Evolutionary conservation across 2,329 filamentous ascomycete genomes (phyloP).

Genomic region (Simplicillium sp.): DNA sequence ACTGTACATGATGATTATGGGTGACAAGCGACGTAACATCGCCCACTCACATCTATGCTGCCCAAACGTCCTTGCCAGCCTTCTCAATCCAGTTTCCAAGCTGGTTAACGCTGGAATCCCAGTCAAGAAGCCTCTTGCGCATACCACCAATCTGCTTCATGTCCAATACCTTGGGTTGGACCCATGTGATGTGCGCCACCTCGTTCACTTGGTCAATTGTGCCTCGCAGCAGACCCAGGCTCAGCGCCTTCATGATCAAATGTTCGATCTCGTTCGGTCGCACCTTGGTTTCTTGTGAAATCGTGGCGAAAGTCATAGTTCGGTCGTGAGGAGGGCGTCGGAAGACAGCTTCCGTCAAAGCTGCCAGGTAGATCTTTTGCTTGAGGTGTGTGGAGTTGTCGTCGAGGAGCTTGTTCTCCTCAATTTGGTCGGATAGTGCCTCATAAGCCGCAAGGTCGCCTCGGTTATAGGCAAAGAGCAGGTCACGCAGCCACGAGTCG

Average conservation of each 20-base stretch:
- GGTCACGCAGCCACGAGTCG: slow-evolving; percentile 81
- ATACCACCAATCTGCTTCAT: slow-evolving; percentile 92
- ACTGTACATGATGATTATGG: background rate
- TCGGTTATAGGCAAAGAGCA: slow-evolving; percentile 97
- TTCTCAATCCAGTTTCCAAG: slow-evolving; percentile 95
- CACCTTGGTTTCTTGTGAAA: slow-evolving; percentile 88
- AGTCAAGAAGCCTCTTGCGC: slow-evolving; percentile 79
- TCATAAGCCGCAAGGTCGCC: slow-evolving; percentile 87
- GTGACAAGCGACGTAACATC: slow-evolving; percentile 5
- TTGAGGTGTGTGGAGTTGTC: slow-evolving; percentile 78
- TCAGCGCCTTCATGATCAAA: slow-evolving; percentile 97
- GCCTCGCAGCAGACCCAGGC: slow-evolving; percentile 77
- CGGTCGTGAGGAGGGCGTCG: slow-evolving; percentile 91
- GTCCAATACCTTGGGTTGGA: slow-evolving; percentile 95
- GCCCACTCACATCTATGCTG: slow-evolving; percentile 42
- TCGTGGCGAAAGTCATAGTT: slow-evolving; percentile 83
- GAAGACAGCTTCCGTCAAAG: slow-evolving; percentile 93
- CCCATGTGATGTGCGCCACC: slow-evolving; percentile 94
- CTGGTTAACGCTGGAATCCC: slow-evolving; percentile 93
- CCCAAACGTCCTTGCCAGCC: slow-evolving; percentile 92
- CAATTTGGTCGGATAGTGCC: slow-evolving; percentile 69
- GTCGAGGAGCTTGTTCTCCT: slow-evolving; percentile 68
- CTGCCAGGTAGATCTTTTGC: slow-evolving; percentile 96
- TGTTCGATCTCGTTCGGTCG: slow-evolving; percentile 89
- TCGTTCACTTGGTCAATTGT: slow-evolving; percentile 95